Percentiles rank a stretch among this genome's conserved stretches.
These are phyloP conservation scores for Plasmodium gonderi DNA, from an alignment of 169 alveolate species.

Conservation along the genomic window DNA sequence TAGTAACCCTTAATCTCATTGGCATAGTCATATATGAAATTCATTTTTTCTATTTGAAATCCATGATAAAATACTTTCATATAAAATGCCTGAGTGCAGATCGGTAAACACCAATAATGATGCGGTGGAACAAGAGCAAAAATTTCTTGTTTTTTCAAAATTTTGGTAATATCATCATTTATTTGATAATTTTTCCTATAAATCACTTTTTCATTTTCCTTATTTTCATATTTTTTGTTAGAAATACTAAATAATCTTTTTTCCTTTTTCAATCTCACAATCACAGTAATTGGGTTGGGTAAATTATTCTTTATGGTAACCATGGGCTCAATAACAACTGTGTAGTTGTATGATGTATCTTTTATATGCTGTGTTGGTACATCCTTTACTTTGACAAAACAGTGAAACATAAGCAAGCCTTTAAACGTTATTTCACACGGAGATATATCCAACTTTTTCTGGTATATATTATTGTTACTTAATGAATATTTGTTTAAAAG, in stretches of 20 bases:
- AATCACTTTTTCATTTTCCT: conserved; percentile 4
- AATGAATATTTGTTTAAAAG: conserved; percentile 53
- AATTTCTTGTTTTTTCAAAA: conserved; percentile 57
- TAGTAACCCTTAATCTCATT: conserved; percentile 39
- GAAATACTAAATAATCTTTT: conserved; percentile 24
- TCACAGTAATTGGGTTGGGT: conserved; percentile 81
- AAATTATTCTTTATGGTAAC: conserved; percentile 77
- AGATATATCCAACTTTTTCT: conserved; percentile 77
- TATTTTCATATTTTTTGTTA: conserved; percentile 38
- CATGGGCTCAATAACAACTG: conserved; percentile 81
- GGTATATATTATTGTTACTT: conserved; percentile 62
- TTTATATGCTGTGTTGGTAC: conserved; percentile 79
- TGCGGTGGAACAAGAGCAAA: conserved; percentile 78
- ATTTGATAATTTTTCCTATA: conserved; percentile 34
- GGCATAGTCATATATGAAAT: conserved; percentile 47
- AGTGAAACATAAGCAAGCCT: conserved; percentile 77
- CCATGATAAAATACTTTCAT: conserved; percentile 73
- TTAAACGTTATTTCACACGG: conserved; percentile 77
- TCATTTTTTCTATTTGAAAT: conserved; percentile 71
- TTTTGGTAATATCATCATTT: conserved; percentile 74
- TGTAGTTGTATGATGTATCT: conserved; percentile 79
- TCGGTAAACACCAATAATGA: conserved; percentile 76
- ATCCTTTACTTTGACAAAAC: conserved; percentile 78
- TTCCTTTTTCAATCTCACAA: conserved; percentile 73
- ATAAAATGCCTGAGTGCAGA: conserved; percentile 59